Conservation (phyloP, 495 filamentous ascomycete genomes). For the Penicillium dipodomyicola region DNA sequence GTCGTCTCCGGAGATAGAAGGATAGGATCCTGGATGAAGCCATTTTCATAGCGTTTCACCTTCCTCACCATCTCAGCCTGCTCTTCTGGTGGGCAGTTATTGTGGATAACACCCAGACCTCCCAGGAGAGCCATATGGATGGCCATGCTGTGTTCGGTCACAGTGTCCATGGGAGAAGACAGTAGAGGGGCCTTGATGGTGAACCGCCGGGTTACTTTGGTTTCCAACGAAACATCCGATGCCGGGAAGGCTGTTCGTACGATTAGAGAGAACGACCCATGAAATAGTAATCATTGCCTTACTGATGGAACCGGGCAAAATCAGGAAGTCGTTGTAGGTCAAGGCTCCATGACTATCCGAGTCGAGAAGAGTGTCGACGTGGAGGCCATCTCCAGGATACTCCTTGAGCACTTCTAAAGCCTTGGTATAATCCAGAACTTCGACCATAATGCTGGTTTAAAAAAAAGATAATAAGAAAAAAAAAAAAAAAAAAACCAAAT, state of each 20-base stretch:
- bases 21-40: conserved; percentile 95
- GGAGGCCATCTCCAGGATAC: conserved; percentile 80
- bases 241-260: conserved; percentile 70
- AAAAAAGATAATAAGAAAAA: no score
- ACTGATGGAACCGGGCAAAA: conserved; percentile 67
- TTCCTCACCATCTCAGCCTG: conserved; percentile 99
- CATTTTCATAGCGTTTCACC: conserved; percentile 98
- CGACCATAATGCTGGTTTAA: no score
- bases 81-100: conserved; percentile 92
- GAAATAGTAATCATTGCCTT: conserved; percentile 23
- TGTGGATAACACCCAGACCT: conserved; percentile 94
- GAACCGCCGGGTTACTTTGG: conserved; percentile 89
- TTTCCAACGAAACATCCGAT: conserved; percentile 82
- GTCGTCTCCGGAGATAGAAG: conserved; percentile 85
- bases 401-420: conserved; percentile 75
- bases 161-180: conserved; percentile 99
- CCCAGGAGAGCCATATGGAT: conserved; percentile 98
- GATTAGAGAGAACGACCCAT: not conserved
- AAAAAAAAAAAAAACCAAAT: no score
- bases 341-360: conserved; percentile 84
- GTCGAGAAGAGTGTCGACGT: conserved; percentile 77
- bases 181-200: conserved; percentile 90
- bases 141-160: conserved; percentile 98
- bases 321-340: conserved; percentile 76
- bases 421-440: conserved; percentile 23